Conservation (phyloP, 345 rosid species). For the Aurinia saxatilis region DNA sequence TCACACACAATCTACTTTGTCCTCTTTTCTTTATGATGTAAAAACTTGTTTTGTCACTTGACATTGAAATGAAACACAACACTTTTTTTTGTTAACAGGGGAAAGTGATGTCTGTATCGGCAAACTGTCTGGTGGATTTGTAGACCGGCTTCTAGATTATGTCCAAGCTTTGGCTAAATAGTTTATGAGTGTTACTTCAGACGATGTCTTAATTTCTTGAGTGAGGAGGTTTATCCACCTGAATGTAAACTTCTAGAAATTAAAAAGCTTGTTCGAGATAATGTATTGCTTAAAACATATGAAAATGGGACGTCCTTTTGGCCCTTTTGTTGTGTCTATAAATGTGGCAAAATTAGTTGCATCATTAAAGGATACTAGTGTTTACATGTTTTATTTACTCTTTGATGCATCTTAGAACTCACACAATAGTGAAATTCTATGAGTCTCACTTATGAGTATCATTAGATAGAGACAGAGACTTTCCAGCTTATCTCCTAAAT, state of each 20-base stretch:
- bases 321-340: neutral
- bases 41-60: neutral
- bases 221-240: no score
- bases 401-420: no score
- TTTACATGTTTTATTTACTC: no score
- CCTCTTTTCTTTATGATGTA: neutral
- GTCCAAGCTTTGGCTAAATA: constrained; percentile 7
- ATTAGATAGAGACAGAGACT: no score
- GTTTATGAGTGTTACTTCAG: neutral
- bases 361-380: no score
- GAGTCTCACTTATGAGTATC: no score
- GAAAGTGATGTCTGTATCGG: constrained; percentile 16
- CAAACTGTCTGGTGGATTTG: neutral
- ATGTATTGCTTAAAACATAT: neutral
- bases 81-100: constrained; percentile 8
- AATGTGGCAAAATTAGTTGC: no score
- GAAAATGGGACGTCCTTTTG: neutral
- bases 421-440: no score
- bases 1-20: neutral
- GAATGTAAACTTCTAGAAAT: neutral
- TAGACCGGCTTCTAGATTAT: neutral
- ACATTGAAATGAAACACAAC: neutral
- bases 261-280: constrained; percentile 2
- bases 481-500: no score
- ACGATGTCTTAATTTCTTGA: neutral